Conservation (phyloP, 345 rosid genomes). For the Populus davidiana region DNA sequence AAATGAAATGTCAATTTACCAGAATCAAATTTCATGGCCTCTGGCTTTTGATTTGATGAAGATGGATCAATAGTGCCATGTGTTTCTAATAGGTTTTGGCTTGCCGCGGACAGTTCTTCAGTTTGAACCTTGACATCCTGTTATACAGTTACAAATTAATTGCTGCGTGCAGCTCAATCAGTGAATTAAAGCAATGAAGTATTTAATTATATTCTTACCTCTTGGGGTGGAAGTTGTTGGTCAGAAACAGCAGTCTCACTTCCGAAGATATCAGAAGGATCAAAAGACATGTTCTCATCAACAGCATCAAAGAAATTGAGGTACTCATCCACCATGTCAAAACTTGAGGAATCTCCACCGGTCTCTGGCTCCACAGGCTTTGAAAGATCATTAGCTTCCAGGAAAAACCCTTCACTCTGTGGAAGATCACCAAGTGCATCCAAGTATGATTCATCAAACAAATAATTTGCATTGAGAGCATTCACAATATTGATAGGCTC, state of each 20-base stretch:
- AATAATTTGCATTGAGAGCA: conserved; percentile 31
- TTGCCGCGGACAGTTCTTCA: conserved; percentile 33
- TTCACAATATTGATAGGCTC: conserved; percentile 37
- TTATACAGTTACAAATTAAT: conserved; percentile 12
- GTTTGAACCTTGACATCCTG: conserved; percentile 46
- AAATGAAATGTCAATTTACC: conserved; percentile 36
- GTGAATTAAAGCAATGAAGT: background rate
- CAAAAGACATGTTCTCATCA: conserved; percentile 50
- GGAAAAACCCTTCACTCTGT: conserved; percentile 46
- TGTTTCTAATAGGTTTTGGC: conserved; percentile 35
- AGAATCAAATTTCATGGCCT: conserved; percentile 38
- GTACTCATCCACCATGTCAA: conserved; percentile 61
- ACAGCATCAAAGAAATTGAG: conserved; percentile 61
- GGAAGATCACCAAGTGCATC: conserved; percentile 41
- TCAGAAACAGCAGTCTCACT: conserved; percentile 26
- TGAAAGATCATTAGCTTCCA: conserved; percentile 71
- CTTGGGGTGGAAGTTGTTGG: conserved; percentile 20
- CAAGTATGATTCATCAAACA: conserved; percentile 44
- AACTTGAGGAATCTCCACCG: conserved; percentile 28
- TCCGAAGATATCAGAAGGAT: conserved; percentile 48
- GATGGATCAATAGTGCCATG: conserved; percentile 43
- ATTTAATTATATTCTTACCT: conserved; percentile 34
- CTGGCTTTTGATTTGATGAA: conserved; percentile 51
- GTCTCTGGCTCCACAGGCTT: conserved; percentile 38
- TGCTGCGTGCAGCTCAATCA: background rate